Base-by-base conservation (phyloP, 2,329 filamentous ascomycete species). In the Cyphellophora attinorum region DNA sequence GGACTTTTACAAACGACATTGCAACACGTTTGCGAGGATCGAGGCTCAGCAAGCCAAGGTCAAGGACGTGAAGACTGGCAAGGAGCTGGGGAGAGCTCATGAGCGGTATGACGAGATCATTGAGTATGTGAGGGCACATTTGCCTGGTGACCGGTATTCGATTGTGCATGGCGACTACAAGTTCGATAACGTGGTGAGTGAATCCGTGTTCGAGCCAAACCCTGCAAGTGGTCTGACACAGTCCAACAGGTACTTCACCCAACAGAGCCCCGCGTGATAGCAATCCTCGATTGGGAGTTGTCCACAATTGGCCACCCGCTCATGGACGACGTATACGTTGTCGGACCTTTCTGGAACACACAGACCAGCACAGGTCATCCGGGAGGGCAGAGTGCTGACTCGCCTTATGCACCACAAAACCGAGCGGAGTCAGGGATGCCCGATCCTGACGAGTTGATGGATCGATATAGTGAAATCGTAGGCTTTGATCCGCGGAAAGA, bases 231-330 rank as follows among this genome's bases (percentile, higher is more conserved):
- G n/a, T n/a, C n/a, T n/a, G n/a, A n/a, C n/a, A 8, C 13, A 21
- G 14, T 14, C 27, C 4, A 13, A 17, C 28, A 42, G 41, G 19
- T 43, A 17, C 93, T 86, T 53, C 81, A 89, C 61, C 79, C 80
- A 59, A 84, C 79, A 1, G 78, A 84, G 55, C 74, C 84, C 4
- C 66, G 74, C 33, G 84, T 93, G 3, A 83, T 93, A 58, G 85
- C 85, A 3, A 84, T 93, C 35, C 61, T 93, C 5, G 85, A 93
- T 61, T 93, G 85, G 85, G 85, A 93, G 63, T 88, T 93, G 81
- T 83, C 81, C 19, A 93, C 85, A 1, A 77, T 91, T 37, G 85
- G 85, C 11, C 85, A 93, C 56, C 85, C 85, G 1, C 70, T 91
- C 6, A 38, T 44, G 37, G 41, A 44, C 30, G 19, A 31, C 15